Percentiles rank a stretch among this genome's conserved stretches.
These are phyloP conservation scores for Gastrolobium villosum DNA, from an alignment of 306 rosid genomes.

Conservation along the genomic window DNA sequence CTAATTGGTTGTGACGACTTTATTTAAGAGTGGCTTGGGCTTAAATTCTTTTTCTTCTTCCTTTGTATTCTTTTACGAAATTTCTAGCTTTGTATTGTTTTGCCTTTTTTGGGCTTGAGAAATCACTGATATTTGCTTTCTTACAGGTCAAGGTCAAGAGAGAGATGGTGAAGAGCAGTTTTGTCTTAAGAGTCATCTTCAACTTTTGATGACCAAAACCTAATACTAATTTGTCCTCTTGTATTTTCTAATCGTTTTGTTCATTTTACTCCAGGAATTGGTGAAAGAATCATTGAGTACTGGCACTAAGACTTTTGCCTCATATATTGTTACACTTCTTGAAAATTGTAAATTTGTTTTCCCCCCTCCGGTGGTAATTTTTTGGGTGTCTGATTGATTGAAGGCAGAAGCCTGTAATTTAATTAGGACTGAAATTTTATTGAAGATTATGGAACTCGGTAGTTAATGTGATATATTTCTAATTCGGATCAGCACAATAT, in stretches of 20 bases:
- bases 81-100: background rate
- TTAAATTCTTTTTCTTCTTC: background rate
- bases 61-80: background rate
- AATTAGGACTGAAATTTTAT: slow-evolving; percentile 25
- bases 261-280: slow-evolving; percentile 39
- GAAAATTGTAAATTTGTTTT: slow-evolving; percentile 41
- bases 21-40: background rate
- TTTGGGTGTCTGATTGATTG: slow-evolving; percentile 30
- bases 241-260: slow-evolving; percentile 37
- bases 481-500: background rate
- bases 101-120: background rate
- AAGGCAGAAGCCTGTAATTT: slow-evolving; percentile 49
- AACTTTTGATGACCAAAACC: slow-evolving; percentile 40
- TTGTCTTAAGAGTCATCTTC: slow-evolving; percentile 34
- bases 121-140: slow-evolving; percentile 13
- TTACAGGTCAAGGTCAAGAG: slow-evolving; percentile 47
- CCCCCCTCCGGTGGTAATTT: slow-evolving; percentile 23
- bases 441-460: slow-evolving; percentile 25
- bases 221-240: slow-evolving; percentile 42
- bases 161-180: slow-evolving; percentile 47
- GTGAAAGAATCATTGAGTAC: slow-evolving; percentile 34
- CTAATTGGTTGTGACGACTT: too few relatives aligned
- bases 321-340: slow-evolving; percentile 16
- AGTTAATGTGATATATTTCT: slow-evolving; percentile 18
- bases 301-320: slow-evolving; percentile 37